Conservation (phyloP, 495 filamentous ascomycete genomes). For the Xylaria bambusicola region DNA sequence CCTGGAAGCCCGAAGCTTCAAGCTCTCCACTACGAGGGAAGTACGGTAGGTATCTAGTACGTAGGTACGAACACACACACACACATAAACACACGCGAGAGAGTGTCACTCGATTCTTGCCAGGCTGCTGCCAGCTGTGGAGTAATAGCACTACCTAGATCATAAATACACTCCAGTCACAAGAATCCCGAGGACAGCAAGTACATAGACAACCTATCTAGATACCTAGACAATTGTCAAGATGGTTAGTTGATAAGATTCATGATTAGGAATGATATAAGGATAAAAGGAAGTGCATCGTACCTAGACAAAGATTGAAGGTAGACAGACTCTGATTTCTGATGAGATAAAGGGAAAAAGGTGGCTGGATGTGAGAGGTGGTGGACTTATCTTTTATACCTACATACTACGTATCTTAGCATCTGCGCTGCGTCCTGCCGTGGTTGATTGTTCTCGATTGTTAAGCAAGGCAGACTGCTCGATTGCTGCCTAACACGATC, state of each 20-base stretch:
- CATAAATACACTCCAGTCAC: conserved; percentile 2
- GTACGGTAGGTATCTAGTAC: background rate
- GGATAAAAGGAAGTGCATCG: too few species aligned
- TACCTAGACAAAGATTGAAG: too few species aligned
- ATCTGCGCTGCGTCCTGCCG: background rate
- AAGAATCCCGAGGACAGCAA: background rate
- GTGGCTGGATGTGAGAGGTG: background rate
- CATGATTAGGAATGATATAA: too few species aligned
- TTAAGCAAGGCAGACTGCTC: conserved; percentile 24
- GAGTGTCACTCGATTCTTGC: background rate
- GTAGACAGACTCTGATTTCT: background rate
- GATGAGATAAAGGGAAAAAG: background rate
- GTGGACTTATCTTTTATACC: conserved; percentile 15
- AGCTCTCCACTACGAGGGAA: background rate
- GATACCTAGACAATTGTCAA: too few species aligned
- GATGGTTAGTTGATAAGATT: too few species aligned
- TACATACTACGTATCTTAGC: background rate
- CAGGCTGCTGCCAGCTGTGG: background rate
- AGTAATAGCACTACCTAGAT: background rate
- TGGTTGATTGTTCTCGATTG: conserved; percentile 15
- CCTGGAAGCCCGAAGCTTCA: background rate
- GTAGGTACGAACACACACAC: background rate
- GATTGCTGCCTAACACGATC: conserved; percentile 17
- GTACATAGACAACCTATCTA: too few species aligned
- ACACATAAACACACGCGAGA: background rate